Evolutionary conservation across 1,139 yeast species (phyloP), one percentile per base, ranked within the genome.

Genomic region (Diutina sp.): DNA sequence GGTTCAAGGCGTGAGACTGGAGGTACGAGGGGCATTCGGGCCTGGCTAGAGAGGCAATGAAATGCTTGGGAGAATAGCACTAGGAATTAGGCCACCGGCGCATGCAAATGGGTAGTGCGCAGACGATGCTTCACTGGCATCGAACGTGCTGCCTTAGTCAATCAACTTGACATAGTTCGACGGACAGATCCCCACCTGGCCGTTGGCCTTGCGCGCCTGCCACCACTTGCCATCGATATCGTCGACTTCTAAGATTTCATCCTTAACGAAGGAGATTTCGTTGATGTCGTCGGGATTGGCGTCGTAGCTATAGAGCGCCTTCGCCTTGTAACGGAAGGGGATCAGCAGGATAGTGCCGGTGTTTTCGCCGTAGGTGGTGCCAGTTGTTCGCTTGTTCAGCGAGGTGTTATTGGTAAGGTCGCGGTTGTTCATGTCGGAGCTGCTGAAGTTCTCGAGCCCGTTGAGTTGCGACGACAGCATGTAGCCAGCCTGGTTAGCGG

Each of bases 161-260:
- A 85, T 72, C 62, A 90, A 73, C 67, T 88, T 87, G 56, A 91
- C 95, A 66, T 93, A 93, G 69, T 93, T 93, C 62, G 96, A 87
- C 56, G 99, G 99, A 70, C 97, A 91, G 64, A 93, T 93, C 63
- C 99, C 99, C 56, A 90, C 88, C 69, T 90, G 95, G 55, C 99
- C 99, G 64, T 83, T 86, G 21, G 86, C 78, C 66, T 91, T 82
- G 67, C 88, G 83, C 45, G 97, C 98, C 71, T 90, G 97, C 98
- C 98, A 93, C 99, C 99, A 93, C 72, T 95, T 86, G 56, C 98
- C 97, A 62, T 89, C 90, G 58, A 90, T 88, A 66, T 93, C 98
- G 64, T 90, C 90, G 54, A 93, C 96, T 64, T 87, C 91, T 67
- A 93, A 79, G 32, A 90, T 75, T 69, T 93, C 99, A 59, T 93